A percentile compares a stretch with the other conserved stretches of the same genome.
Evolutionary conservation across 2,329 filamentous ascomycete species (phyloP).

Genomic region (Cytospora piceicola): DNA sequence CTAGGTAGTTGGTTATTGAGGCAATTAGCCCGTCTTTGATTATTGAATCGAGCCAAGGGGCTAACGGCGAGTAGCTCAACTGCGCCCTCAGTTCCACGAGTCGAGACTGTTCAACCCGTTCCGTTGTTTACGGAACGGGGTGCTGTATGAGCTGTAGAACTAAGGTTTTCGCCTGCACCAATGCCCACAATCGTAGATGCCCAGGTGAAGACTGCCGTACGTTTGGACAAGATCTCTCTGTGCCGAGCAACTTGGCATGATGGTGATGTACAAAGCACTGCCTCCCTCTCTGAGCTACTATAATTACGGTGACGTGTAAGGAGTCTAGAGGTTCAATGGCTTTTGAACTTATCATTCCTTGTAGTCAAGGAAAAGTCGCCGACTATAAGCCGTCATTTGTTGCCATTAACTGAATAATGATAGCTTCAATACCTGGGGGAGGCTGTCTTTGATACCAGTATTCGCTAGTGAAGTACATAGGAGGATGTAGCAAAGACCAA

Average conservation of each 20-base stretch:
- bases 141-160: background rate
- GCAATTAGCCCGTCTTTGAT: background rate
- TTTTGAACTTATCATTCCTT: background rate
- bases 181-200: background rate
- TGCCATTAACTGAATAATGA: no score
- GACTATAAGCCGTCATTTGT: background rate
- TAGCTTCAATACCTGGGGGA: no score
- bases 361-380: background rate
- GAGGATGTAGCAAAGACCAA: constrained; percentile 10
- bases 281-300: constrained; percentile 11
- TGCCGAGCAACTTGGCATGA: constrained; percentile 21
- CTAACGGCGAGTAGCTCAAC: background rate
- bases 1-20: background rate
- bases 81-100: background rate
- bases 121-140: background rate
- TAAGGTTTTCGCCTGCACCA: constrained; percentile 6
- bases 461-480: background rate
- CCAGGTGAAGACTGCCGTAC: background rate
- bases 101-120: background rate
- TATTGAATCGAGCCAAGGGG: background rate
- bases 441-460: no score
- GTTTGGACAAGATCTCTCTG: constrained; percentile 5
- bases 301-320: constrained; percentile 12
- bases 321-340: background rate
- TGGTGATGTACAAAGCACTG: constrained; percentile 22